Percentiles rank a stretch among this genome's conserved stretches.
phyloP scores from a whole-genome alignment of 768 basidiomycete genomes.

The Lentinula guzmanii region DNA sequence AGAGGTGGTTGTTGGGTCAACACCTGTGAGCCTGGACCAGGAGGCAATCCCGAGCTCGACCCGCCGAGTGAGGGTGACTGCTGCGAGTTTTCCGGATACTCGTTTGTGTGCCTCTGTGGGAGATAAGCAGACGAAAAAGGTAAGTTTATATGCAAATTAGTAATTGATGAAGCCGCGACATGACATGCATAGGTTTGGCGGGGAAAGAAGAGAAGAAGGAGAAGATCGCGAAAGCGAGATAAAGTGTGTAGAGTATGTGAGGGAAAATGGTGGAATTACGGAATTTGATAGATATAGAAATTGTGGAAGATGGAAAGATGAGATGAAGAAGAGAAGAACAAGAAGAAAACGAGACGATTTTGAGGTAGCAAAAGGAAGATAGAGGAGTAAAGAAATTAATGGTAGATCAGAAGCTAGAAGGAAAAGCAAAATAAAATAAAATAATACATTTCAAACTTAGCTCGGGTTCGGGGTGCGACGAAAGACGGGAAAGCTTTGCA shows the following conservation, averaged over 20 bases:
- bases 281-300: background rate
- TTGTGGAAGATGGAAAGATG: background rate
- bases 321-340: background rate
- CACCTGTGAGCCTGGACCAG: background rate
- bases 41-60: background rate
- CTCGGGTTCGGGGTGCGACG: background rate
- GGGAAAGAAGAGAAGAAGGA: background rate
- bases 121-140: constrained; percentile 1
- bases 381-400: background rate
- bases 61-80: background rate
- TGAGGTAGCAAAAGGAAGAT: background rate
- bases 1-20: background rate
- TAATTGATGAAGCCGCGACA: background rate
- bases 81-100: background rate
- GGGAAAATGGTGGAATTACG: background rate
- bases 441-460: background rate
- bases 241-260: background rate
- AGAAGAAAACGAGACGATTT: background rate
- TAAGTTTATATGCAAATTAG: background rate
- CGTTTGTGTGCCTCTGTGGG: constrained; percentile 1
- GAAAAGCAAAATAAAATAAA: background rate
- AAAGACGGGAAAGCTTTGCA: background rate
- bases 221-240: constrained; percentile 3
- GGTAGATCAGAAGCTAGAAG: background rate
- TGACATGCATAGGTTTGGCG: background rate